Percentiles rank a stretch among this genome's conserved stretches.
Conservation (phyloP, 305 asterid species). For the Ajuga reptans region DNA sequence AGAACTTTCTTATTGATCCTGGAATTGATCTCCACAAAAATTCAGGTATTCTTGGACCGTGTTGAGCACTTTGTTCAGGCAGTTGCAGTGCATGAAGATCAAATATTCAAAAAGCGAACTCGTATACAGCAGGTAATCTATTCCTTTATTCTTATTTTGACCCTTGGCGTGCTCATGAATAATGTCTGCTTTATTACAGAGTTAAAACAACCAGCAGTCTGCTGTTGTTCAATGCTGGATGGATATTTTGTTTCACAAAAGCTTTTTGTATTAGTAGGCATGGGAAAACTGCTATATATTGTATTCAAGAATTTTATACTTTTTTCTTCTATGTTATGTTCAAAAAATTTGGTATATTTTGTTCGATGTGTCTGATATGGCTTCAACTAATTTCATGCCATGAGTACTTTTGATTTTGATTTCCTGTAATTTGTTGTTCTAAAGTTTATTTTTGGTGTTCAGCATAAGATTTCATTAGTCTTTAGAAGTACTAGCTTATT, state of each 20-base stretch:
- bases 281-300: not conserved
- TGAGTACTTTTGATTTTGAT: not conserved
- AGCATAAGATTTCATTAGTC: not conserved
- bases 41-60: slow-evolving; percentile 76
- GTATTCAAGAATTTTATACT: not conserved
- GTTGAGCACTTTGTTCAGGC: slow-evolving; percentile 90
- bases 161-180: slow-evolving; percentile 1
- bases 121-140: slow-evolving; percentile 72
- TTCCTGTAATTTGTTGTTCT: not conserved
- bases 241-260: not conserved
- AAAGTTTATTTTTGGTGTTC: not conserved
- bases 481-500: not conserved
- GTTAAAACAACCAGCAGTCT: slow-evolving; percentile 16
- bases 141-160: slow-evolving; percentile 9
- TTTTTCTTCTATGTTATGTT: not conserved
- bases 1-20: slow-evolving; percentile 2
- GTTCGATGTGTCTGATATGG: not conserved
- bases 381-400: not conserved
- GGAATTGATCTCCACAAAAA: slow-evolving; percentile 19
- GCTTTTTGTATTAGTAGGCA: not conserved
- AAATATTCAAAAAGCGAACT: slow-evolving; percentile 84
- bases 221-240: not conserved
- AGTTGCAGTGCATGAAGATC: slow-evolving; percentile 75
- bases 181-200: not conserved
- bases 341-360: not conserved